Base-by-base conservation (phyloP, 75 land plant genomes). In the Gnetum montanum region DNA sequence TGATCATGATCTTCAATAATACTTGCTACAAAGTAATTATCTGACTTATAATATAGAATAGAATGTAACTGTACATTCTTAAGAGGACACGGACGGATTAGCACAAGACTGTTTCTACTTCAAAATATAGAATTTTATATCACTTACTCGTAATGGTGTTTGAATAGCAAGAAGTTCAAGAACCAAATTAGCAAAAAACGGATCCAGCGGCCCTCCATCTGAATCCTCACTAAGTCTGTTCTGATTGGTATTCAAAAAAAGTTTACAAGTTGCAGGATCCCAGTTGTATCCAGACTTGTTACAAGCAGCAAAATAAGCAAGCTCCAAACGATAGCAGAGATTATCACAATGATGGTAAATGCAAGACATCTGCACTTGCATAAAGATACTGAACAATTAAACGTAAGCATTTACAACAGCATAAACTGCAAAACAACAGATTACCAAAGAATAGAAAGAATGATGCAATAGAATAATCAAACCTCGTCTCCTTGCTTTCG, bases 111-210 rank as follows among this genome's bases (percentile, higher is more conserved):
- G n/a, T n/a, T n/a, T n/a, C n/a, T n/a, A n/a, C n/a, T n/a, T n/a
- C n/a, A n/a, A n/a, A n/a, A n/a, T n/a, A n/a, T n/a, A n/a, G n/a
- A n/a, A n/a, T n/a, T n/a, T n/a, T n/a, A n/a, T n/a, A n/a, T n/a
- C 29, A 36, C 71, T 59, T 73, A 95, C 99, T 64, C 88, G 77
- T 34, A 95, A 46, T 24, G 97, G 86, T 60, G 81, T 79, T 54
- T 90, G 96, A 59, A 74, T 64, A 31, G 99, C 67, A 7, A 95
- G 73, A 30, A 86, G 76, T 75, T 95, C 99, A 43, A 95, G 73
- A 0, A 95, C 86, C 68, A 90, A 89, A 54, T 95, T 95, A n/a
- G 95, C 92, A 23, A 83, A 88, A 75, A 95, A 95, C 46, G 79
- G 73, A 58, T 90, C 96, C n/a, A 60, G 50, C 4, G 64, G 67